Evolutionary conservation across 2,329 filamentous ascomycete species (phyloP).

Genomic region (Colletotrichum orchidophilum): DNA sequence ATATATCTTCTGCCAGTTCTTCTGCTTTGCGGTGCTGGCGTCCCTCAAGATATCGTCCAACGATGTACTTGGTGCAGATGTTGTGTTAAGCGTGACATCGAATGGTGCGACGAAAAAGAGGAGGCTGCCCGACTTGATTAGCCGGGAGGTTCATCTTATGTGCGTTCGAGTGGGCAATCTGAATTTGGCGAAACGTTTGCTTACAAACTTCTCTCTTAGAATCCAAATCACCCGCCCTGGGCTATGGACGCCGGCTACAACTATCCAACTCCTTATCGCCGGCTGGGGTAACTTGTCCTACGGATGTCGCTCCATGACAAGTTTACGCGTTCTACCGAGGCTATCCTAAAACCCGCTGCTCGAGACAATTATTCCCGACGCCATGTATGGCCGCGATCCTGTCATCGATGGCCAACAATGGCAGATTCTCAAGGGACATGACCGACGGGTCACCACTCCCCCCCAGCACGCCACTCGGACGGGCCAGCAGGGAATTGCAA

Average conservation of each 20-base stretch:
- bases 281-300: conserved; percentile 17
- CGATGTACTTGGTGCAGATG: conserved; percentile 33
- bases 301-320: not conserved
- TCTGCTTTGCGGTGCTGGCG: conserved; percentile 20
- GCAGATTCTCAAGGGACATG: not conserved
- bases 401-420: not conserved
- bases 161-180: not conserved
- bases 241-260: not conserved
- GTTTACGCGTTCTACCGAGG: not conserved
- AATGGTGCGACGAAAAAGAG: conserved; percentile 13
- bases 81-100: conserved; percentile 18
- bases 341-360: not conserved
- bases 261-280: conserved; percentile 14
- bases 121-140: not conserved
- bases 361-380: not conserved
- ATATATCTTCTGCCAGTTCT: conserved; percentile 7
- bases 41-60: conserved; percentile 6
- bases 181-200: not conserved
- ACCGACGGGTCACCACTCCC: not conserved
- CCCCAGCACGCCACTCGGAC: not conserved
- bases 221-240: conserved; percentile 18
- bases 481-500: not conserved
- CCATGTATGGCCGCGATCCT: not conserved
- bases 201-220: not conserved
- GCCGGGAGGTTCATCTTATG: not conserved